These are phyloP conservation scores for Abrus precatorius DNA, from an alignment of 306 rosid genomes.

Conservation along the genomic window DNA sequence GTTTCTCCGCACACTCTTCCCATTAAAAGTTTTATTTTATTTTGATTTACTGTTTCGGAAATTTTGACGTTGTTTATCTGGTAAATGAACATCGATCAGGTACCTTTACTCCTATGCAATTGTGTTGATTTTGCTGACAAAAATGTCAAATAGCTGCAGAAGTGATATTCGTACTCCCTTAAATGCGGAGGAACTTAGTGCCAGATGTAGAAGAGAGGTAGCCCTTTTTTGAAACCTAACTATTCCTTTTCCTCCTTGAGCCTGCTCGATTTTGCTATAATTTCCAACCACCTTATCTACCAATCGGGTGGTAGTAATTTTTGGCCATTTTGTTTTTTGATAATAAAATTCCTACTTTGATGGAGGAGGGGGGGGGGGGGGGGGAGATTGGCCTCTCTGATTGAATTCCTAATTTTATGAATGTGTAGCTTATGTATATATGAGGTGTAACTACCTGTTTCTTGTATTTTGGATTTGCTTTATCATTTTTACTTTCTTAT, in stretches of 20 bases:
- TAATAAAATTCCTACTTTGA: neutral
- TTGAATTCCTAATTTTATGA: slow-evolving; percentile 33
- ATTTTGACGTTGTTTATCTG: slow-evolving; percentile 12
- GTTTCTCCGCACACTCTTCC: neutral
- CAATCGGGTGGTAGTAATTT: too few species aligned
- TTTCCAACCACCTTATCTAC: neutral
- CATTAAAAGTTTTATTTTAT: neutral
- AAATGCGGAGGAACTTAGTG: slow-evolving; percentile 63
- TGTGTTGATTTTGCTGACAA: slow-evolving; percentile 39
- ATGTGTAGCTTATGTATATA: neutral
- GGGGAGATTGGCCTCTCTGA: neutral
- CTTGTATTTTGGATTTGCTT: neutral
- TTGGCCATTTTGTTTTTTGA: neutral
- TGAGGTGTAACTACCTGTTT: neutral
- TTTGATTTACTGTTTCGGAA: neutral
- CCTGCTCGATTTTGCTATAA: slow-evolving; percentile 13
- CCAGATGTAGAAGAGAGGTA: slow-evolving; percentile 77
- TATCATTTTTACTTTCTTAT: neutral
- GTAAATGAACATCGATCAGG: slow-evolving; percentile 12
- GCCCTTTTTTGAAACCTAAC: slow-evolving; percentile 13
- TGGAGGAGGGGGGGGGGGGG: too few species aligned
- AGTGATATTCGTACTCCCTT: slow-evolving; percentile 47
- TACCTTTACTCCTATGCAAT: slow-evolving; percentile 19
- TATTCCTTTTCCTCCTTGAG: neutral
- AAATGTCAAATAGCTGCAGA: slow-evolving; percentile 61